phyloP scores from a whole-genome alignment of 2,329 filamentous ascomycete genomes.

The Diaporthe ampelina region DNA sequence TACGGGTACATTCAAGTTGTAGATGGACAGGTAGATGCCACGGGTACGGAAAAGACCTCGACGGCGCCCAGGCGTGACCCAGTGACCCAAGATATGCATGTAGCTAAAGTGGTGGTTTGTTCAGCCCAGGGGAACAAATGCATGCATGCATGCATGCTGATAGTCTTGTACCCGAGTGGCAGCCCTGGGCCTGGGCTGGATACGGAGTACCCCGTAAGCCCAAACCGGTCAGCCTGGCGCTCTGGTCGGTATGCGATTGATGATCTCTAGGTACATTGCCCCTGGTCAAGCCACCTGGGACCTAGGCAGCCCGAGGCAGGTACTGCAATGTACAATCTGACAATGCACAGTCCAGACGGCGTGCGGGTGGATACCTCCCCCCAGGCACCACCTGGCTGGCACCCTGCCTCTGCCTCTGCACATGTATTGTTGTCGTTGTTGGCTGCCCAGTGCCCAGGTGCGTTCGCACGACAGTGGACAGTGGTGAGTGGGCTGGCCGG shows the following conservation, averaged over 20 bases:
- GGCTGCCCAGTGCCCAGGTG: not conserved
- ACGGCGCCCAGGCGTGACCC: too few relatives aligned
- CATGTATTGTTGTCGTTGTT: not conserved
- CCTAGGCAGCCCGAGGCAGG: conserved; percentile 6
- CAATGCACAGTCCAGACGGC: conserved; percentile 5
- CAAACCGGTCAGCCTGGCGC: conserved; percentile 21
- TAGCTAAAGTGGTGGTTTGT: not conserved
- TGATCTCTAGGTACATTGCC: conserved; percentile 22
- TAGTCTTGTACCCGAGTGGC: conserved; percentile 8
- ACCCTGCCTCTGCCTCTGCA: conserved; percentile 14
- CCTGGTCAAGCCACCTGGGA: conserved; percentile 17
- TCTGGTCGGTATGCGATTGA: conserved; percentile 27
- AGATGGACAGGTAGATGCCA: not conserved
- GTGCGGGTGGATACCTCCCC: not conserved
- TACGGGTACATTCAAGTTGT: not conserved
- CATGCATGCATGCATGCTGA: too few relatives aligned
- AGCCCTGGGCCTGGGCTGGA: conserved; percentile 13
- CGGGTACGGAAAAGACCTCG: too few relatives aligned
- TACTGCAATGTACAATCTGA: conserved; percentile 19
- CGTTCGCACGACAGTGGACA: conserved; percentile 12
- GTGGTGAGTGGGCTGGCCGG: not conserved
- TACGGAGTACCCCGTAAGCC: conserved; percentile 20
- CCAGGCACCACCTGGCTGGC: not conserved
- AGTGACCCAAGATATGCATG: not conserved
- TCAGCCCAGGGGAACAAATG: too few relatives aligned